Base-by-base conservation (phyloP, 345 rosid genomes). In the Lepidium sativum region DNA sequence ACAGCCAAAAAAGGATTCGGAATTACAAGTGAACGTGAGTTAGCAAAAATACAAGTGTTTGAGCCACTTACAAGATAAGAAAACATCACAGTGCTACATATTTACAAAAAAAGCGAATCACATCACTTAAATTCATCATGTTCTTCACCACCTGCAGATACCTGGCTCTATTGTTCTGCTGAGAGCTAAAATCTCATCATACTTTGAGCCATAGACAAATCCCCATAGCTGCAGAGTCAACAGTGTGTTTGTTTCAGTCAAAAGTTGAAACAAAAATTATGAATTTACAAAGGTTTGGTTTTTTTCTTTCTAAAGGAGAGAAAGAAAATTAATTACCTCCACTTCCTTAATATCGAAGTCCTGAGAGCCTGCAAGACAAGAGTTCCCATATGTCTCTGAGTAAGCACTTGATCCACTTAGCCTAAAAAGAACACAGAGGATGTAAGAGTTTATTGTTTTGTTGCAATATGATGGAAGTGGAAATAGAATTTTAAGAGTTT, bases 361-460 rank as follows among this genome's bases (percentile, higher is more conserved):
- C 63, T 88, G 80, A 8, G 99, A 72, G 35, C 54, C 69, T 39
- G 99, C 85, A 21, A 94, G 96, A 75, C 97, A 87, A 52, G 96
- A 80, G 60, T 94, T 94, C 59, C 96, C 95, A 29, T 90, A 94
- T 17, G 99, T 90, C 74, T 94, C 96, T 2, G 97, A 94, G 60
- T 80, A 84, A 0, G 99, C 80, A 75, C 99, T 94, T 49, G 99
- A 90, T 64, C 99, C 99, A 9, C 63, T 82, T 77, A 86, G 70
- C 70, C 99, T 94, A 57, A 63, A 25, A 49, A 43, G 2, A 57
- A 56, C 8, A 75, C 2, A 25, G 6, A 35, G 4, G 47, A 14
- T 32, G 31, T n/a, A 20, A 10, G 14, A 41, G 12, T 37, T 23
- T 12, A 52, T 32, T 20, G 49, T 43, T 68, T 32, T 39, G 43